These are phyloP conservation scores for Solanum piurae DNA, from an alignment of 257 asterid species.

Conservation along the genomic window DNA sequence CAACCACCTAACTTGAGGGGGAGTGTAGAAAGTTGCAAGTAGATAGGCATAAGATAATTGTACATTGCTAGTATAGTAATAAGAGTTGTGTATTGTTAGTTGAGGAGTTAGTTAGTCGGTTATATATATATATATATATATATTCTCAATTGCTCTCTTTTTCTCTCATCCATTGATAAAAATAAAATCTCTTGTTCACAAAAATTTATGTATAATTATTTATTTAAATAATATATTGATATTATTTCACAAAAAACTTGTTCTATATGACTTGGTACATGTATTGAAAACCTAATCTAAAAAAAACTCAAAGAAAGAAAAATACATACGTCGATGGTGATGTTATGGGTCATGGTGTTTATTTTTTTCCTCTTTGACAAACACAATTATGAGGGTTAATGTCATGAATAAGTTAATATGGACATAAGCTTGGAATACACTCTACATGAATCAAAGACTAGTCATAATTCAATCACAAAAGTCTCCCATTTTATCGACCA, in stretches of 20 bases:
- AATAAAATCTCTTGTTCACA: too few relatives aligned
- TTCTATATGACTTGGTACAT: background rate
- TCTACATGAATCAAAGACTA: slow-evolving; percentile 15
- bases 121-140: too few relatives aligned
- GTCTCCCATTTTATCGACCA: background rate
- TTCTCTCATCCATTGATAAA: too few relatives aligned
- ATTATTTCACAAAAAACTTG: background rate
- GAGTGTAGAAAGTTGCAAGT: too few relatives aligned
- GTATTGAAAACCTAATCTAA: background rate
- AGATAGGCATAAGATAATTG: too few relatives aligned
- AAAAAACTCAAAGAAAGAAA: background rate
- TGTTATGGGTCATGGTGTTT: background rate
- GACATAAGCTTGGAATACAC: slow-evolving; percentile 28
- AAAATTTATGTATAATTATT: background rate
- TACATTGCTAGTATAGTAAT: too few relatives aligned
- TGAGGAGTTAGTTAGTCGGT: too few relatives aligned
- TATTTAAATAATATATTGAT: background rate
- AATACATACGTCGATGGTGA: background rate
- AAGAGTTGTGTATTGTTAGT: too few relatives aligned
- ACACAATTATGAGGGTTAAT: background rate
- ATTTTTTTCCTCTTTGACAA: background rate
- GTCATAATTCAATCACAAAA: slow-evolving; percentile 1
- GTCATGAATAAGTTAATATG: background rate
- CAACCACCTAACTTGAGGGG: too few relatives aligned
- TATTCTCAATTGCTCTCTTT: too few relatives aligned